Conservation (phyloP, 139 green algal species). For the Chlorella sp. region DNA sequence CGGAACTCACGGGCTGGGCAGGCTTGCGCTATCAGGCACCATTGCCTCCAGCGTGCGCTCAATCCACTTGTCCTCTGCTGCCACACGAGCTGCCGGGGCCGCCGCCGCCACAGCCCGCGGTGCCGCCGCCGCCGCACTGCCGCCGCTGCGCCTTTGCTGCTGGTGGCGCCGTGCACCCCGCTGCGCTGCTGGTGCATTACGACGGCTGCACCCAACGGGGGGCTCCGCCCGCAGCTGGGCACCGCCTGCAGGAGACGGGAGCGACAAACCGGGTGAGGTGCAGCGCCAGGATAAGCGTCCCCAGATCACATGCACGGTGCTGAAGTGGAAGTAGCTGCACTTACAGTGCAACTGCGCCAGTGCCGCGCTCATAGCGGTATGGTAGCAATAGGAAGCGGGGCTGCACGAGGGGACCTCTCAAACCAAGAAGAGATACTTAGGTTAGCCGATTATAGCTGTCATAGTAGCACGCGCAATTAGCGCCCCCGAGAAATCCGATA, state of each 20-base stretch:
- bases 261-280: no score
- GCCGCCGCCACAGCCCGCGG: neutral
- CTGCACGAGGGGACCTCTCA: no score
- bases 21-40: neutral
- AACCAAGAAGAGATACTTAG: no score
- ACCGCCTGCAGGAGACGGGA: neutral
- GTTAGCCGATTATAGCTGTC: no score
- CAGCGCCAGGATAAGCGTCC: no score
- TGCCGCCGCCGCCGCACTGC: neutral
- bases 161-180: neutral
- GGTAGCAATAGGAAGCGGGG: no score
- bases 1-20: neutral
- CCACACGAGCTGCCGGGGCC: neutral
- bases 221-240: neutral
- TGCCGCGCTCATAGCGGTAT: no score
- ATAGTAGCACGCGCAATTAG: no score
- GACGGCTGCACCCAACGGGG: neutral
- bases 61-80: conserved; percentile 50
- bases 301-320: no score
- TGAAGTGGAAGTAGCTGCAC: no score
- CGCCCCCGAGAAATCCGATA: no score
- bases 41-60: conserved; percentile 29
- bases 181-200: neutral
- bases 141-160: neutral
- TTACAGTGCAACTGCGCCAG: no score